These are phyloP conservation scores for Kandelia obovata DNA, from an alignment of 345 rosid species.

Conservation along the genomic window DNA sequence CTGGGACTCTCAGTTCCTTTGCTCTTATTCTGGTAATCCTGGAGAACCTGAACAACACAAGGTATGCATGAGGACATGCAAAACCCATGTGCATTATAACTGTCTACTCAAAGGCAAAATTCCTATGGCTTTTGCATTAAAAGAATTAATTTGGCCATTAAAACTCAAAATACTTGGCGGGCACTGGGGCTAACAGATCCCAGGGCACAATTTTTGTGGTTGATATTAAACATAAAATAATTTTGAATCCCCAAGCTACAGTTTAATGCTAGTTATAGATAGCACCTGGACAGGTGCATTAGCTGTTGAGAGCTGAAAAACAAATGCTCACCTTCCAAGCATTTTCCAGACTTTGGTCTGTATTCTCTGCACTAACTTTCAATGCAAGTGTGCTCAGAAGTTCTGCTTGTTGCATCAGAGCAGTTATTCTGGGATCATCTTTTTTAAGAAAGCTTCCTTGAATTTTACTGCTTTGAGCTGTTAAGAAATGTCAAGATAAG, in stretches of 20 bases:
- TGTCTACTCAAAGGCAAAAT: not conserved
- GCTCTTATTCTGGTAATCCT: slow-evolving; percentile 64
- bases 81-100: not conserved
- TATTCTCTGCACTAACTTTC: slow-evolving; percentile 67
- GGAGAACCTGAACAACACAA: slow-evolving; percentile 55
- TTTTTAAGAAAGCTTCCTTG: slow-evolving; percentile 62
- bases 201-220: not conserved
- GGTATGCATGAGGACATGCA: slow-evolving; percentile 12
- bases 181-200: not conserved
- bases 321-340: slow-evolving; percentile 73
- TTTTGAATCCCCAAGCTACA: too few relatives aligned
- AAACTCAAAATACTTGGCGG: not conserved
- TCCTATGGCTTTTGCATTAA: not conserved
- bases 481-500: slow-evolving; percentile 15
- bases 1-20: slow-evolving; percentile 56
- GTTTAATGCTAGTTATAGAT: too few relatives aligned
- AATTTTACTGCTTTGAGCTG: slow-evolving; percentile 44
- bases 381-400: slow-evolving; percentile 75
- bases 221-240: too few relatives aligned
- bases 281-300: too few relatives aligned
- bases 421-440: slow-evolving; percentile 77
- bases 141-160: not conserved
- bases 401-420: slow-evolving; percentile 89
- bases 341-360: slow-evolving; percentile 84
- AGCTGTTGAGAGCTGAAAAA: not conserved